Evolutionary conservation across 2,329 filamentous ascomycete species (phyloP).

Genomic region (Capronia americana): DNA sequence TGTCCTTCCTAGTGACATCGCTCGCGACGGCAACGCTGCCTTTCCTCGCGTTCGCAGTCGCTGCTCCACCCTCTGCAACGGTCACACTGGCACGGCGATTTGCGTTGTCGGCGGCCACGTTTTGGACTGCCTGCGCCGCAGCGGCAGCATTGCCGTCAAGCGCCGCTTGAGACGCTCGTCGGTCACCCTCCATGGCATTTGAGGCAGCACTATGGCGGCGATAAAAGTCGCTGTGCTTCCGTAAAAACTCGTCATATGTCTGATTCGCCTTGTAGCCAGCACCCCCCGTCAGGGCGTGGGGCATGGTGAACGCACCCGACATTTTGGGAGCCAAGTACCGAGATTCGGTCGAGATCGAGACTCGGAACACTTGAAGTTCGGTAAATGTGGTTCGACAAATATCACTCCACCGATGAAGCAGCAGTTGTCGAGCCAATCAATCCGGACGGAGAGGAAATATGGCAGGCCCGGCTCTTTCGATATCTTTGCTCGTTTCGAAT

Average conservation of each 20-base stretch:
- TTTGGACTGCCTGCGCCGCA: conserved; percentile 33
- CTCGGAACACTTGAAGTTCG: conserved; percentile 4
- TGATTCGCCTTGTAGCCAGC: conserved; percentile 40
- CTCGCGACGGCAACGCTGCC: conserved; percentile 40
- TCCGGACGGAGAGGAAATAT: not conserved
- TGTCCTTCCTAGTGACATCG: conserved; percentile 39
- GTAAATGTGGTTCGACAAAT: not conserved
- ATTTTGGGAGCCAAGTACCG: conserved; percentile 20
- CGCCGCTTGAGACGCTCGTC: conserved; percentile 35
- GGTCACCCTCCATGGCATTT: conserved; percentile 37
- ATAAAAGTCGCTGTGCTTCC: conserved; percentile 38
- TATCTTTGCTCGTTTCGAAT: not conserved
- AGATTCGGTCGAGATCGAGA: conserved; percentile 6
- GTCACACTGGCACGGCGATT: conserved; percentile 30
- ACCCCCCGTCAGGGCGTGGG: conserved; percentile 38
- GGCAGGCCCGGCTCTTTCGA: not conserved
- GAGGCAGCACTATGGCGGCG: conserved; percentile 39
- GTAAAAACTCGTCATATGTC: conserved; percentile 39
- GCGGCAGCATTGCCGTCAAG: conserved; percentile 31
- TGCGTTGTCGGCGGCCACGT: conserved; percentile 32
- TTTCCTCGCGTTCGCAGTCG: conserved; percentile 35
- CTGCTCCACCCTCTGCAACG: conserved; percentile 34
- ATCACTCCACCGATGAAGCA: not conserved
- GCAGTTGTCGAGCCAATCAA: not conserved
- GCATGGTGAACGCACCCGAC: conserved; percentile 40